Percentiles rank a stretch among this genome's conserved stretches.
phyloP scores from a whole-genome alignment of 805 yeast genomes.

The Maudiozyma barnettii region DNA sequence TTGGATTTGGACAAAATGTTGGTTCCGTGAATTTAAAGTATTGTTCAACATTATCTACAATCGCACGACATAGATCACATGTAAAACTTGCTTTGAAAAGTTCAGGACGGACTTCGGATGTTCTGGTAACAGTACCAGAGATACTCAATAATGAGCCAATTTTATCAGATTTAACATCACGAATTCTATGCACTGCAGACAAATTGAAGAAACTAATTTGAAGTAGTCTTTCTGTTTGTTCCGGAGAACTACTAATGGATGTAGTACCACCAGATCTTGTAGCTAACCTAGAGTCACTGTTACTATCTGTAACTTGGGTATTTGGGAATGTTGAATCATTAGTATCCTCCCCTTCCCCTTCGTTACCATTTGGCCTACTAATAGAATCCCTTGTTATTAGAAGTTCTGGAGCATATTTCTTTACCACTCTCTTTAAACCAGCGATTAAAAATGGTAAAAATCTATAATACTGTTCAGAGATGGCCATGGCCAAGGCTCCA shows the following conservation, averaged over 20 bases:
- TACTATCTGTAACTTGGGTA: slow-evolving; percentile 8
- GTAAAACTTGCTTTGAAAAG: slow-evolving; percentile 76
- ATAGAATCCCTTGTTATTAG: slow-evolving; percentile 38
- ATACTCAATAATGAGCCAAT: slow-evolving; percentile 78
- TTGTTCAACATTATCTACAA: slow-evolving; percentile 86
- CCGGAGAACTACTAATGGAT: slow-evolving; percentile 38
- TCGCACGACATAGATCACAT: slow-evolving; percentile 80
- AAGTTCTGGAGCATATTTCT: slow-evolving; percentile 64
- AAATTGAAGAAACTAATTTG: slow-evolving; percentile 84
- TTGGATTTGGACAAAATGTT: slow-evolving; percentile 77
- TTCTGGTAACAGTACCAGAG: slow-evolving; percentile 91
- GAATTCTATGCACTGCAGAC: slow-evolving; percentile 71
- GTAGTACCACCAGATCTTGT: slow-evolving; percentile 29
- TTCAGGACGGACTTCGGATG: slow-evolving; percentile 95
- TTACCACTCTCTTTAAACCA: slow-evolving; percentile 66
- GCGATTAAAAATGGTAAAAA: slow-evolving; percentile 75
- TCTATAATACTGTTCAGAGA: slow-evolving; percentile 84
- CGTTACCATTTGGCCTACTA: slow-evolving; percentile 12
- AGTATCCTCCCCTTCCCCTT: slow-evolving; percentile 26
- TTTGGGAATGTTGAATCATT: slow-evolving; percentile 2
- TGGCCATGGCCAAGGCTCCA: slow-evolving; percentile 83
- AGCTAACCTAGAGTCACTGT: slow-evolving; percentile 18
- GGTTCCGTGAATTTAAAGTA: slow-evolving; percentile 92
- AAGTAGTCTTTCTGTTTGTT: slow-evolving; percentile 61
- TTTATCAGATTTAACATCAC: slow-evolving; percentile 83